Percentiles rank a stretch among this genome's conserved stretches.
Conservation (phyloP, 495 filamentous ascomycete genomes). For the Patellaria atrata region DNA sequence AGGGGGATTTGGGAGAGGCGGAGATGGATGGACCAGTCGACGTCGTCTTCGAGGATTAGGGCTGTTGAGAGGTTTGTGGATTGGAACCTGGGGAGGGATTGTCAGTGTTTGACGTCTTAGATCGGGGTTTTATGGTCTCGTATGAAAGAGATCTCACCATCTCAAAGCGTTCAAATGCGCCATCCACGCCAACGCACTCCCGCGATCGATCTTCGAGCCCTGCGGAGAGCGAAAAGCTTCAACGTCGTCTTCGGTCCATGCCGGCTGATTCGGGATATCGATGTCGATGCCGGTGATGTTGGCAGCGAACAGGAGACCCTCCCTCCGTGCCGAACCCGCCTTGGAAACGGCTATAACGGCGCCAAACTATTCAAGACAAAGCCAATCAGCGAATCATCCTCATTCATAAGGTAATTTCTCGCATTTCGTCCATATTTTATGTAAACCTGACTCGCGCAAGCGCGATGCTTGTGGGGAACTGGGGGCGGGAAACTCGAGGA, state of each 20-base stretch:
- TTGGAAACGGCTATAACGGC: conserved; percentile 23
- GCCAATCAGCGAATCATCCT: too few relatives aligned
- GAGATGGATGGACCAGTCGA: conserved; percentile 30
- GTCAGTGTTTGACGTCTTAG: background rate
- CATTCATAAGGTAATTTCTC: too few relatives aligned
- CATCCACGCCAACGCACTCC: conserved; percentile 22
- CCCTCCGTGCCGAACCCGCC: conserved; percentile 17
- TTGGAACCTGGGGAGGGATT: conserved; percentile 17
- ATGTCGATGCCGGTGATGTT: conserved; percentile 24
- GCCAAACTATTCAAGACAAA: too few relatives aligned
- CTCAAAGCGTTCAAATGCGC: conserved; percentile 22
- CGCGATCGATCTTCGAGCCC: conserved; percentile 14
- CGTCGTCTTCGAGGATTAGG: conserved; percentile 34
- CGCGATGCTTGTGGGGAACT: too few relatives aligned
- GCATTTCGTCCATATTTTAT: too few relatives aligned
- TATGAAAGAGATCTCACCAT: too few relatives aligned
- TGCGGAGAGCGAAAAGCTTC: conserved; percentile 9
- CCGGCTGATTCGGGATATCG: conserved; percentile 21
- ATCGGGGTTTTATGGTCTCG: too few relatives aligned
- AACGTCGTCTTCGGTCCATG: conserved; percentile 21
- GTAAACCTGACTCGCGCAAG: too few relatives aligned
- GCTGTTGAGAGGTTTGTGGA: conserved; percentile 26
- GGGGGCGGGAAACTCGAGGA: too few relatives aligned
- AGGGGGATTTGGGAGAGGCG: conserved; percentile 18
- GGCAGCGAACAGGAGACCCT: conserved; percentile 19